Conservation (phyloP, 305 asterid genomes). For the Plantago rigida region DNA sequence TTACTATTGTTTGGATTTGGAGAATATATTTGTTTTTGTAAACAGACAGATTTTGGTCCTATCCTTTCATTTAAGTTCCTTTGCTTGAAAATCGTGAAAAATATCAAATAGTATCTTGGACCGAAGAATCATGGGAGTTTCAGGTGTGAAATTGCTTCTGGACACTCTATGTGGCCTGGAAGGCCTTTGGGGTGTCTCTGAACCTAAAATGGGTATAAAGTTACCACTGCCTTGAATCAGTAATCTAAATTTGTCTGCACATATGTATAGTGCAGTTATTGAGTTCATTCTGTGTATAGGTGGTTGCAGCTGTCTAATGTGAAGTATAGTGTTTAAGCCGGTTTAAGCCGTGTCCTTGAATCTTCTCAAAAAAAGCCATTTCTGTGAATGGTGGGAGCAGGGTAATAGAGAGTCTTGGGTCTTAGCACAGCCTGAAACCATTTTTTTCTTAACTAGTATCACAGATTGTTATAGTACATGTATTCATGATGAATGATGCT, state of each 20-base stretch:
- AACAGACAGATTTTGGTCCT: background rate
- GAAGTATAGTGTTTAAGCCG: background rate
- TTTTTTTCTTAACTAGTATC: too few relatives aligned
- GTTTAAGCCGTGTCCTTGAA: background rate
- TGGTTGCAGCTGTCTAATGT: background rate
- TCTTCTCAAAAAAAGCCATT: too few relatives aligned
- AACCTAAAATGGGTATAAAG: background rate
- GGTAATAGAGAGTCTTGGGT: too few relatives aligned
- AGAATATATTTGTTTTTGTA: background rate
- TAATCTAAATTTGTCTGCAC: background rate
- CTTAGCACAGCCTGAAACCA: too few relatives aligned
- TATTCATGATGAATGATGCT: too few relatives aligned
- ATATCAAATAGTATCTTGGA: too few relatives aligned
- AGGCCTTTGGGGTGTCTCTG: too few relatives aligned
- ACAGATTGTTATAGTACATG: too few relatives aligned
- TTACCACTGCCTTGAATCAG: background rate
- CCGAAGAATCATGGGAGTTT: background rate
- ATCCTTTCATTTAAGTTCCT: background rate
- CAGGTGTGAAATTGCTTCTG: background rate
- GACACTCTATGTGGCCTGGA: too few relatives aligned
- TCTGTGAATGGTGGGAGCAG: background rate
- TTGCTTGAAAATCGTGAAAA: background rate
- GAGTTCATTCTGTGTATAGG: background rate
- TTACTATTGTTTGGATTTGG: background rate
- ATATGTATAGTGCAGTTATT: too few relatives aligned